Percentiles rank a stretch among this genome's conserved stretches.
phyloP scores from a whole-genome alignment of 208 protist species.

The Leishmania mexicana region DNA sequence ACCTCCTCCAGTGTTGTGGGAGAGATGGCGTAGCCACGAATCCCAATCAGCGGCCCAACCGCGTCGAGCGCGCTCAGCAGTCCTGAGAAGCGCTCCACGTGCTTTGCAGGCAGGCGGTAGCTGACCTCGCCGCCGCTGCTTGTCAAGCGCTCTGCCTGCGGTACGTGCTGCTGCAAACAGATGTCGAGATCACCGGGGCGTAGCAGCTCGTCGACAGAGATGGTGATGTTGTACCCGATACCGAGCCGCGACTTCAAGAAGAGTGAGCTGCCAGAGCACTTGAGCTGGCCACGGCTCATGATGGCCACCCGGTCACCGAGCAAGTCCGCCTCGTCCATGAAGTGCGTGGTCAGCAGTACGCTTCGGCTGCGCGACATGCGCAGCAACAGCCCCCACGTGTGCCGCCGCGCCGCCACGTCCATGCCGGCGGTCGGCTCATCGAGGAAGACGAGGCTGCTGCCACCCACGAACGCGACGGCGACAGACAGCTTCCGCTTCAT shows the following conservation, averaged over 20 bases:
- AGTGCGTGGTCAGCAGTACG: slow-evolving; percentile 91
- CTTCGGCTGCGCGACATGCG: slow-evolving; percentile 44
- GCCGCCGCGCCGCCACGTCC: slow-evolving; percentile 80
- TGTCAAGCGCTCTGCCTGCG: slow-evolving; percentile 16
- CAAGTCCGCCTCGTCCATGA: slow-evolving; percentile 96
- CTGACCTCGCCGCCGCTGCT: slow-evolving; percentile 35
- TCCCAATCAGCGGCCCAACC: slow-evolving; percentile 20
- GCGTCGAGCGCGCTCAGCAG: slow-evolving; percentile 47
- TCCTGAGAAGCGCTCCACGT: slow-evolving; percentile 30
- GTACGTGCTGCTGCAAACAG: slow-evolving; percentile 28
- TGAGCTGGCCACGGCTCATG: slow-evolving; percentile 63
- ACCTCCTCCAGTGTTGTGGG: slow-evolving; percentile 82
- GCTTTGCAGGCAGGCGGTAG: slow-evolving; percentile 42
- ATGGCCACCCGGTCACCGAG: slow-evolving; percentile 93
- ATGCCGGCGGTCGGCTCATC: slow-evolving; percentile 93
- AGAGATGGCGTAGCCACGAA: slow-evolving; percentile 54
- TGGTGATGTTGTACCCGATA: slow-evolving; percentile 56
- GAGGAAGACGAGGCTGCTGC: slow-evolving; percentile 69
- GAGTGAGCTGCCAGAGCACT: slow-evolving; percentile 64
- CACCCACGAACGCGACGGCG: slow-evolving; percentile 85
- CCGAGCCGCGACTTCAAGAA: slow-evolving; percentile 65
- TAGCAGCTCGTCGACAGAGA: slow-evolving; percentile 11
- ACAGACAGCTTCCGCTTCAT: slow-evolving; percentile 83
- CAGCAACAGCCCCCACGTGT: slow-evolving; percentile 73
- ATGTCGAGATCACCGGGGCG: slow-evolving; percentile 22